These are phyloP conservation scores for Verticillium nubilum DNA, from an alignment of 2,329 filamentous ascomycete species.

Conservation along the genomic window DNA sequence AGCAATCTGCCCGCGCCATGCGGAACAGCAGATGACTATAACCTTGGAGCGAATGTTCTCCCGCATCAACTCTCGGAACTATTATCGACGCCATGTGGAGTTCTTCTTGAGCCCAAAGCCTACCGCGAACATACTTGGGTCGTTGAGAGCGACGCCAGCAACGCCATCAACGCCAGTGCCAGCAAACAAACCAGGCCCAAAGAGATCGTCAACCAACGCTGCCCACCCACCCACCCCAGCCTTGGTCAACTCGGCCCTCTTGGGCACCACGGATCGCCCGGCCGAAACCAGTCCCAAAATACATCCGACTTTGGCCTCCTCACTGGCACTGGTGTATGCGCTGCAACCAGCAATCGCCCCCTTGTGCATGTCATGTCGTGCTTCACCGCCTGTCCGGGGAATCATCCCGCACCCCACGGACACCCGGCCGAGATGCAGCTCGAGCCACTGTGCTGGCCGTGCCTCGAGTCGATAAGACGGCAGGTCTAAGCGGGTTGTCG, in stretches of 20 bases:
- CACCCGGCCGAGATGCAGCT: background rate
- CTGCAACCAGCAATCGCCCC: background rate
- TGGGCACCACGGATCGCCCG: background rate
- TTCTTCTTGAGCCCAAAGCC: background rate
- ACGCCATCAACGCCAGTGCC: background rate
- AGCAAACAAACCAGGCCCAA: background rate
- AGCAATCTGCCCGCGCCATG: background rate
- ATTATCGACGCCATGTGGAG: background rate
- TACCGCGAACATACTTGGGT: too few relatives aligned
- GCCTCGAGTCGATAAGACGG: background rate
- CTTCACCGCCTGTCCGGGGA: background rate
- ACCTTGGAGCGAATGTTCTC: background rate
- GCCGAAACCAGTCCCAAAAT: background rate
- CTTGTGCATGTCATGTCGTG: background rate
- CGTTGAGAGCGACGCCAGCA: too few relatives aligned
- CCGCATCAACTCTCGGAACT: background rate
- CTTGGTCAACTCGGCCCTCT: too few relatives aligned
- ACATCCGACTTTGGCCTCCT: background rate
- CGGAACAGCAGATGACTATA: background rate
- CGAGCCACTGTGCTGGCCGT: background rate
- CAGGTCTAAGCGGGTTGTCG: conserved; percentile 11
- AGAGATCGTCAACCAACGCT: background rate
- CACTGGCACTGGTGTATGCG: background rate
- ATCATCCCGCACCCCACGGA: background rate
- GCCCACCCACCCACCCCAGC: background rate